These are phyloP conservation scores for Rhizophora apiculata DNA, from an alignment of 345 rosid genomes.

Conservation along the genomic window DNA sequence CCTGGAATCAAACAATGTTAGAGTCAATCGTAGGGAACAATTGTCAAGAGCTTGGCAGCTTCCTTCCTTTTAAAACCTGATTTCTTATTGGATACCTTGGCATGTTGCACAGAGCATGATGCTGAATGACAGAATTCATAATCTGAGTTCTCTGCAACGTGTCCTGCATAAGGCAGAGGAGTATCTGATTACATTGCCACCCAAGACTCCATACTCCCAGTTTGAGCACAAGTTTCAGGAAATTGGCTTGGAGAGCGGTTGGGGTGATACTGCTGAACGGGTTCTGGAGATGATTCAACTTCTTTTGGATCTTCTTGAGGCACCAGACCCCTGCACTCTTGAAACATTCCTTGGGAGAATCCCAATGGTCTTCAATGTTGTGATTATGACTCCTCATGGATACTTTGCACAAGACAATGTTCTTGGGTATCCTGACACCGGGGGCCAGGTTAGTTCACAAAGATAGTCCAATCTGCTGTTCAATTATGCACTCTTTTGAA, in stretches of 20 bases:
- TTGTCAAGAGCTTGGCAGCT: not conserved
- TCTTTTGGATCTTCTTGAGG: slow-evolving; percentile 81
- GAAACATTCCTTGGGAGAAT: slow-evolving; percentile 74
- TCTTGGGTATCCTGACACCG: slow-evolving; percentile 89
- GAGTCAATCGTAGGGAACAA: not conserved
- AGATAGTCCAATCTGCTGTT: not conserved
- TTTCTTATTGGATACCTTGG: not conserved
- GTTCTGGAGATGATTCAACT: slow-evolving; percentile 80
- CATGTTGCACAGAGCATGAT: slow-evolving; percentile 52
- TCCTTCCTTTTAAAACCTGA: not conserved
- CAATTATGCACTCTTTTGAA: not conserved
- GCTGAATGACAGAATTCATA: slow-evolving; percentile 62
- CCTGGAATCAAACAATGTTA: no score
- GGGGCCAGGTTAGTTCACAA: slow-evolving; percentile 67
- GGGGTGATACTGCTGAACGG: slow-evolving; percentile 77
- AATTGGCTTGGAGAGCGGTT: slow-evolving; percentile 81
- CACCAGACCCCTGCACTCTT: slow-evolving; percentile 84
- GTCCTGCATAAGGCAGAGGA: slow-evolving; percentile 81
- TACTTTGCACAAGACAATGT: slow-evolving; percentile 89
- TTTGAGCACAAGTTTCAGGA: slow-evolving; percentile 72
- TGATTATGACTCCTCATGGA: slow-evolving; percentile 84
- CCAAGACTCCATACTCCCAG: slow-evolving; percentile 48
- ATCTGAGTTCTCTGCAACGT: slow-evolving; percentile 53
- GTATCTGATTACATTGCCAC: slow-evolving; percentile 43
- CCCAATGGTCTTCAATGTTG: slow-evolving; percentile 91